Conservation (phyloP, 2,329 filamentous ascomycete species). For the Cordyceps fumosorosea region DNA sequence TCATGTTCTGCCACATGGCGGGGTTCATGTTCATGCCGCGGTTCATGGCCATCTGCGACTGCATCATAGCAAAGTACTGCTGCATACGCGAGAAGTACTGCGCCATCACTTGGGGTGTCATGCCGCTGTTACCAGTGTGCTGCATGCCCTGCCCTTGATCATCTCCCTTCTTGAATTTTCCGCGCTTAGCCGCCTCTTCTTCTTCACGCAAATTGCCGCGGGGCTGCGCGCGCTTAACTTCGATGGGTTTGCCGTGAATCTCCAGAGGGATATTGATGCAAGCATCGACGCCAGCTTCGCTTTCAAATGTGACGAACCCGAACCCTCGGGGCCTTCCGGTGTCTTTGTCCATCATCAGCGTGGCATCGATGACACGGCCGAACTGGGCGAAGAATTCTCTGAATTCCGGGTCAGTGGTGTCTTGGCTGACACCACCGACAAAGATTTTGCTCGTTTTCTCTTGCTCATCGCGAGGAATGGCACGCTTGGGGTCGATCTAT, state of each 20-base stretch:
- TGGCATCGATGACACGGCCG: constrained; percentile 91
- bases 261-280: constrained; percentile 79
- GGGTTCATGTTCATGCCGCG: constrained; percentile 66
- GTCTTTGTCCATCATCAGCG: constrained; percentile 99
- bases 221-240: constrained; percentile 97
- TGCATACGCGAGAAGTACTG: constrained; percentile 99
- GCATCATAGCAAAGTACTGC: constrained; percentile 92
- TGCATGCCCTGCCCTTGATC: constrained; percentile 34
- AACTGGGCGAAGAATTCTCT: constrained; percentile 96
- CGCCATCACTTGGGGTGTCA: constrained; percentile 96
- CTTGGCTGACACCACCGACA: constrained; percentile 93
- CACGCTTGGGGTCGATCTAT: constrained; percentile 95
- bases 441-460: constrained; percentile 99
- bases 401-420: constrained; percentile 93
- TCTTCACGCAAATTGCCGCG: constrained; percentile 91
- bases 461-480: constrained; percentile 94
- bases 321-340: constrained; percentile 95
- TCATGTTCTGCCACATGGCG: constrained; percentile 68
- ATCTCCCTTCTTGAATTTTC: constrained; percentile 50
- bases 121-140: constrained; percentile 50
- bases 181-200: constrained; percentile 62
- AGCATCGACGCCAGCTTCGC: constrained; percentile 86
- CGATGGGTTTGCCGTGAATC: constrained; percentile 92
- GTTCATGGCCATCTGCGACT: constrained; percentile 86
- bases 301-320: constrained; percentile 97